A percentile compares a stretch with the other conserved stretches of the same genome.
These are phyloP conservation scores for Juglanconis oblonga DNA, from an alignment of 2,329 filamentous ascomycete genomes.

Conservation along the genomic window DNA sequence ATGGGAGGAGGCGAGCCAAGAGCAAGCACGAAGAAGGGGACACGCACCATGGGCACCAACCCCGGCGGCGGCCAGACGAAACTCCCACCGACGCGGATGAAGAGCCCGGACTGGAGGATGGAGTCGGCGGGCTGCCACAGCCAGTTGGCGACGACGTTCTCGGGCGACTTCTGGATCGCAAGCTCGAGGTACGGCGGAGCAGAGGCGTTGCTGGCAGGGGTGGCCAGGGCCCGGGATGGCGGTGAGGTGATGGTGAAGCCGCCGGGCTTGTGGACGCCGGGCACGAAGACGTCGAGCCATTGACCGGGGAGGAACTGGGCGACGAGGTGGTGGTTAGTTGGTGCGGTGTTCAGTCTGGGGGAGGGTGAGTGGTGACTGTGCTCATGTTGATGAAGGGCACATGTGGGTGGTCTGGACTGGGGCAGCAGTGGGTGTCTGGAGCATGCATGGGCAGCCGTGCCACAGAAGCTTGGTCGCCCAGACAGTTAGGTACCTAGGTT, in stretches of 20 bases:
- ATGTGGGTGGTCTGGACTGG: too few species aligned
- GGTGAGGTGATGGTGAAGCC: conserved; percentile 87
- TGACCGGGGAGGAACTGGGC: conserved; percentile 75
- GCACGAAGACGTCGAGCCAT: conserved; percentile 83
- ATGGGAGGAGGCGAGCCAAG: conserved; percentile 20
- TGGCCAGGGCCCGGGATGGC: conserved; percentile 49
- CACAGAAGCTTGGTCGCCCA: too few species aligned
- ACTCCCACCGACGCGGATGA: conserved; percentile 73
- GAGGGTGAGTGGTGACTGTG: background rate
- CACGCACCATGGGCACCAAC: conserved; percentile 31
- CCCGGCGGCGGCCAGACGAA: conserved; percentile 73
- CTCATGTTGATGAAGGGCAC: too few species aligned
- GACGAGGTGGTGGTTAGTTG: conserved; percentile 23
- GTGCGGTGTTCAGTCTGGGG: background rate
- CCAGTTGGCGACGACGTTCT: conserved; percentile 73
- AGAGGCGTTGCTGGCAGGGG: background rate
- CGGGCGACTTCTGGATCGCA: conserved; percentile 69
- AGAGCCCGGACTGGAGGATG: conserved; percentile 58
- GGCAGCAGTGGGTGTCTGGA: too few species aligned
- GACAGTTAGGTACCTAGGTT: too few species aligned
- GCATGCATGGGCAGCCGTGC: too few species aligned
- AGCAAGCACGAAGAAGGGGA: background rate
- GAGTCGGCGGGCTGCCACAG: conserved; percentile 60
- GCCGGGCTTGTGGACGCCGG: conserved; percentile 65
- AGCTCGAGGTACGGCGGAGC: conserved; percentile 63